phyloP scores from a whole-genome alignment of 1,139 yeast genomes.

The Wickerhamiella infanticola region DNA sequence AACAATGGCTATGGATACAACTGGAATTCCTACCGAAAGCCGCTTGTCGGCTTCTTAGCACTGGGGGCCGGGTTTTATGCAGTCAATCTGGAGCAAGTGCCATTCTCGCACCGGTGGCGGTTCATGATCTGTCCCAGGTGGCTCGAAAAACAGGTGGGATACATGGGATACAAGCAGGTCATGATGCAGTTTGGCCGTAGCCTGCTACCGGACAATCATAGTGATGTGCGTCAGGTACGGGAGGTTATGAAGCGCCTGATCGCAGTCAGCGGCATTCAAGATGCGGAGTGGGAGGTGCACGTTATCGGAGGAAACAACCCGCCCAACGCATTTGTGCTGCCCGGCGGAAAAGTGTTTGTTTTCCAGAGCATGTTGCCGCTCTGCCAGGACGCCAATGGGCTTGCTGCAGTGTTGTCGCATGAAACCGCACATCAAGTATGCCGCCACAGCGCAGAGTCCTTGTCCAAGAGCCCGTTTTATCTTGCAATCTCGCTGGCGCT shows the following conservation, averaged over 20 bases:
- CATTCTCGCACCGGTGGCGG: conserved; percentile 59
- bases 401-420: conserved; percentile 87
- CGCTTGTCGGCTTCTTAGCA: conserved; percentile 18
- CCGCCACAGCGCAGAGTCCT: conserved; percentile 73
- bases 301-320: conserved; percentile 52
- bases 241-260: conserved; percentile 50
- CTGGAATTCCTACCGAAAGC: conserved; percentile 7
- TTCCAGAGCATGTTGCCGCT: conserved; percentile 66
- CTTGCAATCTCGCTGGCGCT: conserved; percentile 36
- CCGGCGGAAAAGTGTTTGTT: conserved; percentile 91
- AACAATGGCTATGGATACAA: background rate
- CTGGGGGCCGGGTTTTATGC: conserved; percentile 35
- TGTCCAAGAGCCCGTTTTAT: conserved; percentile 34
- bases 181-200: conserved; percentile 24
- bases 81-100: conserved; percentile 63
- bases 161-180: conserved; percentile 47
- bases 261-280: conserved; percentile 21
- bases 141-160: conserved; percentile 55
- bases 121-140: conserved; percentile 59
- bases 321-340: conserved; percentile 92
- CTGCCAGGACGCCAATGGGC: conserved; percentile 69
- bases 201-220: conserved; percentile 27
- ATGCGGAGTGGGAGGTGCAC: conserved; percentile 63
- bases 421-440: conserved; percentile 91
- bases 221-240: conserved; percentile 37